Conservation (phyloP, 805 yeast species). For the Ascoidea rubescens region DNA sequence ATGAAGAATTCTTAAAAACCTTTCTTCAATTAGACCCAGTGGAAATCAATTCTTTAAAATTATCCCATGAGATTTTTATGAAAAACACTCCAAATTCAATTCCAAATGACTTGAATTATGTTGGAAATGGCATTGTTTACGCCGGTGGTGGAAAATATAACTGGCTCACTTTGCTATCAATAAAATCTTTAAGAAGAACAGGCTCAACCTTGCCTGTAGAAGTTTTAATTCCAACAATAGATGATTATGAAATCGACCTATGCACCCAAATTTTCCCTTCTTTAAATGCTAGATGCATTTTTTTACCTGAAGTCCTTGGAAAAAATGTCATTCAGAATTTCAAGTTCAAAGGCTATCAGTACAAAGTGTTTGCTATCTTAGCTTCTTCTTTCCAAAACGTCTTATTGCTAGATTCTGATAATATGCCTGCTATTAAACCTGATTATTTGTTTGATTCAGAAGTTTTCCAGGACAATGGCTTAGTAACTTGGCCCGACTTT, state of each 20-base stretch:
- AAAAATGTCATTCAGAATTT: constrained; percentile 26
- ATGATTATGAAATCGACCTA: constrained; percentile 53
- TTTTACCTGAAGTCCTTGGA: constrained; percentile 36
- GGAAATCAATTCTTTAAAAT: too few species aligned
- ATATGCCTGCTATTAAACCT: constrained; percentile 32
- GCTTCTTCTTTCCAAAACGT: constrained; percentile 62
- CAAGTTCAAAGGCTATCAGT: constrained; percentile 41
- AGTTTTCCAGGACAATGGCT: constrained; percentile 33
- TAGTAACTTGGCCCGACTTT: constrained; percentile 65
- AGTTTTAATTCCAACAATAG: constrained; percentile 46
- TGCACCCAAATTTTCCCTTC: constrained; percentile 46
- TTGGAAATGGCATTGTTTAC: constrained; percentile 48
- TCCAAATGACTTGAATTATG: too few species aligned
- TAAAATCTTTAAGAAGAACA: constrained; percentile 31
- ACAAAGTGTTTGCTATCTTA: constrained; percentile 49
- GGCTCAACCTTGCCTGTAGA: constrained; percentile 51
- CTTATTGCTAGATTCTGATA: constrained; percentile 56
- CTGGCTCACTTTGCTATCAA: constrained; percentile 42
- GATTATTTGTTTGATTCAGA: constrained; percentile 24
- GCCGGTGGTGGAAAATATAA: constrained; percentile 70
- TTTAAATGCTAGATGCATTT: constrained; percentile 47
- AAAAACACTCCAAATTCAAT: too few species aligned
- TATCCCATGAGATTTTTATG: too few species aligned
- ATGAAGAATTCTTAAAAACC: too few species aligned
- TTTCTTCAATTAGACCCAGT: too few species aligned